Base-by-base conservation (phyloP, 768 basidiomycete species). In the Psilocybe azurescens region DNA sequence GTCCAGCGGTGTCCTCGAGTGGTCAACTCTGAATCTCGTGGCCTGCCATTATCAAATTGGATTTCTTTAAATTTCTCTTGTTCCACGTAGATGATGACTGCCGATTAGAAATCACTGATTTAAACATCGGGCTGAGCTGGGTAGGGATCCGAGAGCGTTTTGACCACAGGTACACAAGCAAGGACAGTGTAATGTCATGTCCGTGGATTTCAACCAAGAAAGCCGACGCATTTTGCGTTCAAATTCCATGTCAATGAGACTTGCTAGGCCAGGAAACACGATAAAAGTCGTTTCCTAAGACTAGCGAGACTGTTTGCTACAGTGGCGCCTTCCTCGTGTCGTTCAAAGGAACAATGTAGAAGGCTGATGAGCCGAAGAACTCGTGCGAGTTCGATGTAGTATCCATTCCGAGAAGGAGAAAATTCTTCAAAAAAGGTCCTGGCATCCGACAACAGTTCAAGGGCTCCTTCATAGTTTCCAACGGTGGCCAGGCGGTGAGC, bases 271-370 rank as follows among this genome's bases (percentile, higher is more conserved):
- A 16, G 61, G 51, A 9, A 53, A 24, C 11, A 24, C 30, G 9
- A 33, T 30, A n/a, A 32, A 1, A 62, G 51, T 2, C 52, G 56
- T n/a, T 30, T 33, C 28, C 46, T 29, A 2, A 62, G 16, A 14
- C 20, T 18, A 2, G 13, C 36, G 9, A 58, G 46, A 14, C 16
- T n/a, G 10, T 2, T 47, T 47, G 29, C 39, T 18, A 46, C 51
- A 8, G 30, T 29, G 20, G 41, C 36, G 1, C 64, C 64, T 38
- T 61, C 60, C 13, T 58, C 56, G 20, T 61, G 64, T 30, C 38
- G 24, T n/a, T 57, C 60, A 11, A 20, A 24, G 4, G 60, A 53
- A 28, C 64, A 65, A 59, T 58, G 48, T 36, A 60, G 20, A 6
- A 65, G 28, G 1, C 56, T 56, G 10, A 49, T n/a, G 6, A 39